These are phyloP conservation scores for Fusarium sp. DNA, from an alignment of 2,329 filamentous ascomycete species.

Conservation along the genomic window DNA sequence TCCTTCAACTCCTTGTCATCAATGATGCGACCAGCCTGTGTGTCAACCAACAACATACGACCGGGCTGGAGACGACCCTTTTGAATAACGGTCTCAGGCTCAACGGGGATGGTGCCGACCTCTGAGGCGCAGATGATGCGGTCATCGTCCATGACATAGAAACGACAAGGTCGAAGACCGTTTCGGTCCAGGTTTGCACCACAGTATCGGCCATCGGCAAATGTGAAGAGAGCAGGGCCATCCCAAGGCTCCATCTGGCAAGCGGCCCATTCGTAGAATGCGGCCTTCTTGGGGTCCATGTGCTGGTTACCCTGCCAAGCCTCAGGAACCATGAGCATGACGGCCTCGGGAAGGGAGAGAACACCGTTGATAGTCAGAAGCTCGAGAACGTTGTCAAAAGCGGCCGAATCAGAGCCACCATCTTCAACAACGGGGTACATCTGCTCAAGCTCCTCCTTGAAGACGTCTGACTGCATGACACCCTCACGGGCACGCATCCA, in stretches of 20 bases:
- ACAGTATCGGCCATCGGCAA: slow-evolving; percentile 95
- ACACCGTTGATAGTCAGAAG: slow-evolving; percentile 95
- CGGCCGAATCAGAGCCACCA: slow-evolving; percentile 94
- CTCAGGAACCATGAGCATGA: slow-evolving; percentile 99
- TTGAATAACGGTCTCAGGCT: slow-evolving; percentile 88
- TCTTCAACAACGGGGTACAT: slow-evolving; percentile 97
- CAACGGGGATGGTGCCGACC: slow-evolving; percentile 91
- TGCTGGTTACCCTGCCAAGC: slow-evolving; percentile 94
- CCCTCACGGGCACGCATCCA: slow-evolving; percentile 99
- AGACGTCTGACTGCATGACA: slow-evolving; percentile 91
- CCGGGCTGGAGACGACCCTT: slow-evolving; percentile 95
- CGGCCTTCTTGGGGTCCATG: slow-evolving; percentile 95
- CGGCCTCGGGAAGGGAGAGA: slow-evolving; percentile 91
- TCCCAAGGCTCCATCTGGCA: slow-evolving; percentile 99
- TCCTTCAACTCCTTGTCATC: slow-evolving; percentile 93
- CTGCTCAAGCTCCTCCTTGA: slow-evolving; percentile 89
- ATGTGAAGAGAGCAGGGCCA: slow-evolving; percentile 94
- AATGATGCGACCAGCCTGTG: slow-evolving; percentile 87
- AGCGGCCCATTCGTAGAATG: slow-evolving; percentile 98
- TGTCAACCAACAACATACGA: slow-evolving; percentile 96
- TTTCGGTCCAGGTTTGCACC: slow-evolving; percentile 97
- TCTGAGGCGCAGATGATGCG: slow-evolving; percentile 97
- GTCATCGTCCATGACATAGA: slow-evolving; percentile 96
- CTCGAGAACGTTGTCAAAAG: slow-evolving; percentile 97
- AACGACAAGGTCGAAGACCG: slow-evolving; percentile 92